phyloP scores from a whole-genome alignment of 495 filamentous ascomycete species.

The Podospora didyma region DNA sequence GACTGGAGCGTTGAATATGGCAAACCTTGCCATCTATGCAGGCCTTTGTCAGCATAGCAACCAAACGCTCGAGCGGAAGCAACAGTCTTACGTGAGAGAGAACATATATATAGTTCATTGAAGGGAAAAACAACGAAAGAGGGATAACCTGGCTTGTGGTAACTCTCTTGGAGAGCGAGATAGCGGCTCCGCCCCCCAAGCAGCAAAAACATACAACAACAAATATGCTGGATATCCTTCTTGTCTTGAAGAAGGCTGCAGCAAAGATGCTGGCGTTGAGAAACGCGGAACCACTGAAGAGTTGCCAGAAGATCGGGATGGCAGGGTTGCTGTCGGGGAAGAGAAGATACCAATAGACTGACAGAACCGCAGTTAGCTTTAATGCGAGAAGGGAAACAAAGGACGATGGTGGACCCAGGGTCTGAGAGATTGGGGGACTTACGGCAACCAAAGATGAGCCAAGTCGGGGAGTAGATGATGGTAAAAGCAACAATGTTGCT shows the following conservation, averaged over 20 bases:
- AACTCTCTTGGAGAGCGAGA: slow-evolving; percentile 8
- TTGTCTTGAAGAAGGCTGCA: slow-evolving; percentile 64
- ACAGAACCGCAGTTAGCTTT: slow-evolving; percentile 19
- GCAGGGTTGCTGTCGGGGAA: slow-evolving; percentile 57
- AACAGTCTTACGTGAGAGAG: slow-evolving; percentile 8
- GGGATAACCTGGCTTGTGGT: slow-evolving; percentile 1
- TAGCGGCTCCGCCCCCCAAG: slow-evolving; percentile 13
- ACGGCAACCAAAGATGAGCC: slow-evolving; percentile 36
- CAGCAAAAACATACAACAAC: slow-evolving; percentile 10
- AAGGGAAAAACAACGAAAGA: slow-evolving; percentile 16
- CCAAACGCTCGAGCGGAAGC: not conserved
- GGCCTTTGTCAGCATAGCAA: not conserved
- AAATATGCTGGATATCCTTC: slow-evolving; percentile 39
- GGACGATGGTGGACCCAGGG: not conserved
- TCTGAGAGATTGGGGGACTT: slow-evolving; percentile 1
- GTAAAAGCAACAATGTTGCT: slow-evolving; percentile 8
- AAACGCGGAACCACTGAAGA: slow-evolving; percentile 58
- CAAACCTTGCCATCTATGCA: slow-evolving; percentile 11
- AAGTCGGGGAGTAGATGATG: slow-evolving; percentile 9
- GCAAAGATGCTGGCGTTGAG: slow-evolving; percentile 63
- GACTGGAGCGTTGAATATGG: slow-evolving; percentile 3
- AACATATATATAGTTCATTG: slow-evolving; percentile 20
- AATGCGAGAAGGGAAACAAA: not conserved
- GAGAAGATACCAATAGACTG: slow-evolving; percentile 52
- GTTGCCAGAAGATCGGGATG: slow-evolving; percentile 56